Conservation (phyloP, 169 alveolate genomes). For the Plasmodium gaboni region DNA sequence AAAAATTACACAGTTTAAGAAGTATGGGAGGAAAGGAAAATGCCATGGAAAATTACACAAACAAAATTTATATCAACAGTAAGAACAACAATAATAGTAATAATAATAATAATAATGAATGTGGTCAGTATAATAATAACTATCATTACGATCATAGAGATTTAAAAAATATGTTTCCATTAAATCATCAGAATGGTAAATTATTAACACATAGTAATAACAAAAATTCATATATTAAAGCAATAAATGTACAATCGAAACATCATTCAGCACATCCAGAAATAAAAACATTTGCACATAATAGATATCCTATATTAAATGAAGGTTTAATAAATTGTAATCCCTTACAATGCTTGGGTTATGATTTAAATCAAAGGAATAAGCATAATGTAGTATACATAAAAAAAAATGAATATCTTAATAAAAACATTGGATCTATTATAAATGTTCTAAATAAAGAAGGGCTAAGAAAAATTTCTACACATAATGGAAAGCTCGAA, state of each 20-base stretch:
- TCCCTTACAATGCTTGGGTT: conserved; percentile 7
- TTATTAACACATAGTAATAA: not conserved
- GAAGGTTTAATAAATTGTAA: conserved; percentile 7
- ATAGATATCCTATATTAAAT: conserved; percentile 4
- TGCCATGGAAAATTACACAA: not conserved
- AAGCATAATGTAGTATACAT: not conserved
- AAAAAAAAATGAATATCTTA: conserved; percentile 7
- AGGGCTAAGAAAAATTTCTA: conserved; percentile 11
- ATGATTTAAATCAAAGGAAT: conserved; percentile 2
- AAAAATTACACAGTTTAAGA: not conserved
- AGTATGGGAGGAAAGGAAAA: not conserved
- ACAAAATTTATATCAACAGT: not conserved
- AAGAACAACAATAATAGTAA: not conserved
- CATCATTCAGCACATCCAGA: too few relatives aligned
- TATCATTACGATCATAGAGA: not conserved
- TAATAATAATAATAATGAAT: not conserved
- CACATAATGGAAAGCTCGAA: not conserved
- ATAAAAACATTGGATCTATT: conserved; percentile 2
- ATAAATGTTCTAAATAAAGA: conserved; percentile 24
- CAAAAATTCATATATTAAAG: too few relatives aligned
- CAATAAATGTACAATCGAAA: too few relatives aligned
- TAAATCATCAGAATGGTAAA: not conserved
- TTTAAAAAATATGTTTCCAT: not conserved
- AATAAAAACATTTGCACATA: conserved; percentile 11
- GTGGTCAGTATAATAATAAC: not conserved